phyloP scores from a whole-genome alignment of 768 basidiomycete species.

The Leccinum sublutescens region DNA sequence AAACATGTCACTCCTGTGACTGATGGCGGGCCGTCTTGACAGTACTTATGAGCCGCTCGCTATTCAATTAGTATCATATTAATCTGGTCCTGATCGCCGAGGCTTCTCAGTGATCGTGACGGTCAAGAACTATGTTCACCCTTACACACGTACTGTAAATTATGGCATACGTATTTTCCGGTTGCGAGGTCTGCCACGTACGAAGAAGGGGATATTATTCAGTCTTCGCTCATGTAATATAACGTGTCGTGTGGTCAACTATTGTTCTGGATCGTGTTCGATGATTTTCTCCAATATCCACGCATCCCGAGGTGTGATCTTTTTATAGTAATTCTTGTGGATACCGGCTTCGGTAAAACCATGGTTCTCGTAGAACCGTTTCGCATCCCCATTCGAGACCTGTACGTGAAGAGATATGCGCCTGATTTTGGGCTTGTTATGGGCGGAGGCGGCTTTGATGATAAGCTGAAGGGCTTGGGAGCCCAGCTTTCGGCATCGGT shows the following conservation, averaged over 20 bases:
- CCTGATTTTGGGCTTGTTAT: conserved; percentile 59
- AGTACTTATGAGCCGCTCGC: conserved; percentile 17
- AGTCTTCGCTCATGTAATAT: conserved; percentile 24
- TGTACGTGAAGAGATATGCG: conserved; percentile 86
- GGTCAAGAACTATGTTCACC: conserved; percentile 21
- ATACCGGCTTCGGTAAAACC: conserved; percentile 70
- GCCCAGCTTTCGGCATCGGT: conserved; percentile 76
- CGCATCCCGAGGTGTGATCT: conserved; percentile 78
- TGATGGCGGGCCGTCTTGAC: conserved; percentile 18
- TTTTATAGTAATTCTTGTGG: conserved; percentile 84
- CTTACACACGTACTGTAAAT: conserved; percentile 29
- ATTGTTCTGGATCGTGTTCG: conserved; percentile 25
- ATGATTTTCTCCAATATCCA: conserved; percentile 79
- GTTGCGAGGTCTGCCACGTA: conserved; percentile 16
- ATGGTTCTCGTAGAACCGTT: conserved; percentile 79
- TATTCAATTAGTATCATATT: conserved; percentile 26
- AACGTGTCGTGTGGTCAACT: conserved; percentile 23
- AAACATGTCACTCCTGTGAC: conserved; percentile 13
- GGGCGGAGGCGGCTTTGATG: conserved; percentile 58
- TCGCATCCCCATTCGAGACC: conserved; percentile 73
- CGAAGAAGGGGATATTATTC: conserved; percentile 2
- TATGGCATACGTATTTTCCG: conserved; percentile 26
- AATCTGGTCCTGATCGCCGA: conserved; percentile 23
- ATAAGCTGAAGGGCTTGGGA: conserved; percentile 69
- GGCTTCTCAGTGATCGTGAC: conserved; percentile 5